Evolutionary conservation across 345 rosid species (phyloP).

Genomic region (Angophora floribunda): DNA sequence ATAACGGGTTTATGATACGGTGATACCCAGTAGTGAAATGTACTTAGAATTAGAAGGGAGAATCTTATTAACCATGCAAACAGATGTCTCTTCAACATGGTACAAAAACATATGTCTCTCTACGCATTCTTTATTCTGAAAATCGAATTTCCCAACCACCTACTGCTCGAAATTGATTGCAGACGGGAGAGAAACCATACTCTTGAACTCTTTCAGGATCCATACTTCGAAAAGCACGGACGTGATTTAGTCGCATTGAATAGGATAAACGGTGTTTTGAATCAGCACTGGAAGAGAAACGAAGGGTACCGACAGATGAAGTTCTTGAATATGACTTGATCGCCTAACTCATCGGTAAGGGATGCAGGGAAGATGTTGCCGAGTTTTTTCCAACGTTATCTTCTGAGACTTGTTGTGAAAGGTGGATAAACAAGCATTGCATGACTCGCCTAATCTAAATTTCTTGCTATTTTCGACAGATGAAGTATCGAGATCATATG

Average conservation of each 20-base stretch:
- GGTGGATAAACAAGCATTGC: background rate
- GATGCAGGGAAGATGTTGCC: background rate
- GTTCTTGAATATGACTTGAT: background rate
- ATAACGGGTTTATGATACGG: background rate
- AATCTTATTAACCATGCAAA: background rate
- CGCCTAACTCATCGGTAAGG: background rate
- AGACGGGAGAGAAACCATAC: background rate
- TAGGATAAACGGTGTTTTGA: too few relatives aligned
- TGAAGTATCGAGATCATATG: background rate
- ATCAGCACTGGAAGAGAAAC: too few relatives aligned
- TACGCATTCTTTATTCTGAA: background rate
- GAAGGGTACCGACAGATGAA: background rate
- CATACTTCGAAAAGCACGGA: too few relatives aligned
- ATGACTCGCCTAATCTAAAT: background rate
- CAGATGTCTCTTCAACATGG: background rate
- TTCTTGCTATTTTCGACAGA: background rate
- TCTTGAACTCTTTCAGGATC: too few relatives aligned
- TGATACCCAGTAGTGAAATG: background rate
- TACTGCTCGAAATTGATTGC: background rate
- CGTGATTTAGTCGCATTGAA: too few relatives aligned
- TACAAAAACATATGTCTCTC: background rate
- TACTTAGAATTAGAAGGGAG: background rate
- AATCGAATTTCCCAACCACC: background rate
- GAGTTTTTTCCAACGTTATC: background rate
- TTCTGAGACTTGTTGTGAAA: background rate